Base-by-base conservation (phyloP, 331 rosid species). In the Arachis monticola region DNA sequence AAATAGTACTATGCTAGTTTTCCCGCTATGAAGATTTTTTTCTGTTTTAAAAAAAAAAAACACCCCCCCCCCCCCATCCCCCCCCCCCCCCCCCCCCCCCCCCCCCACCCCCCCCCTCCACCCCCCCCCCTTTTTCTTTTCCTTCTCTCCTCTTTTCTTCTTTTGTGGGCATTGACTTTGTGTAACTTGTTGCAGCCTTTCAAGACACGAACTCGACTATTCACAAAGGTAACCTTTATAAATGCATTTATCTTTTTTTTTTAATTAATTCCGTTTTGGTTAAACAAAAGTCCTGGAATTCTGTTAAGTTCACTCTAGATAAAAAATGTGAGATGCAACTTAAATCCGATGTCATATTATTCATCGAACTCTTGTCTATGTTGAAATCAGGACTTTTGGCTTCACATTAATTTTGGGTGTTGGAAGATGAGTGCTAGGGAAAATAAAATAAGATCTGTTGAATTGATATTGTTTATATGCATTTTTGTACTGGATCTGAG, bases 171-270 rank as follows among this genome's bases (percentile, higher is more conserved):
- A 56, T 71, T 71, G 50, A 83, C 55, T 58, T 62, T 60, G 72
- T 69, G 38, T 72, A 71, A 10, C 69, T 79, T 83, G 70, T 72
- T 88, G 94, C 97, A 93, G 97, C 98, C 98, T 82, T 93, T 93
- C 69, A 87, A 11, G 69, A 90, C 96, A 8, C 86, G 98, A 82
- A 91, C 90, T 81, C 94, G 13, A 75, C 87, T 93, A 64, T 93
- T 88, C 80, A 85, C 84, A 48, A 88, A 93, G 98, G 98, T 93
- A 84, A 85, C 70, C 30, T 45, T 67, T 62, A 70, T 40, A 12
- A 14, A 41, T 51, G 40, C 59, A 31, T 82, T 67, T 68, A 50
- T 11, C 40, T 4, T 44, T 22, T 48, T 51, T 58, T 5, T 42
- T 70, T 50, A 35, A 61, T 45, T 51, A 35, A 61, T 45, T 51